A percentile compares a stretch with the other conserved stretches of the same genome.
phyloP scores from a whole-genome alignment of 352 stramenopile genomes.

The Hyaloperonospora brassicae region DNA sequence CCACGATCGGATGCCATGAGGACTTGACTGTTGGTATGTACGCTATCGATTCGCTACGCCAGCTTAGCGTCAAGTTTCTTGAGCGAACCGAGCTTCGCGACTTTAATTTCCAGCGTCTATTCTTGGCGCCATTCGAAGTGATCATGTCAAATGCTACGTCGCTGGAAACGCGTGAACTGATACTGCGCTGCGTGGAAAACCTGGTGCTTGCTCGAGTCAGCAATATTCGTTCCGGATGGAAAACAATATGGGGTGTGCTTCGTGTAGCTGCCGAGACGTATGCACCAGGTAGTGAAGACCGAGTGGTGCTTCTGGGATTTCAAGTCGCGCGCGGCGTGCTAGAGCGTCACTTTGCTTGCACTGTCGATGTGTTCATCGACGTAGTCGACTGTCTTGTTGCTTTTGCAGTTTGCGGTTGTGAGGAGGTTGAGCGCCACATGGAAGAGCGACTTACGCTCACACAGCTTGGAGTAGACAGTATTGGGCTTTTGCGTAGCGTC shows the following conservation, averaged over 20 bases:
- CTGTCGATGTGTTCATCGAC: constrained; percentile 39
- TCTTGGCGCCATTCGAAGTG: constrained; percentile 95
- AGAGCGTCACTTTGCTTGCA: constrained; percentile 42
- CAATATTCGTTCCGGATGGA: constrained; percentile 91
- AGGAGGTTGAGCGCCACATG: constrained; percentile 48
- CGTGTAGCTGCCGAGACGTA: constrained; percentile 82
- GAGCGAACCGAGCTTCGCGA: constrained; percentile 96
- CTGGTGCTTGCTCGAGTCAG: constrained; percentile 83
- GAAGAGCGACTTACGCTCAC: constrained; percentile 50
- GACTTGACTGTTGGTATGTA: constrained; percentile 97
- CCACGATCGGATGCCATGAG: constrained; percentile 92
- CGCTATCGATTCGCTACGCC: constrained; percentile 97
- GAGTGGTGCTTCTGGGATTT: constrained; percentile 79
- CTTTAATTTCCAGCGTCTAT: constrained; percentile 99
- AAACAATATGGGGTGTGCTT: constrained; percentile 90
- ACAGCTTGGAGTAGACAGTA: constrained; percentile 63
- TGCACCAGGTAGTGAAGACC: constrained; percentile 54
- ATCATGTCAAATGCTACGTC: constrained; percentile 86
- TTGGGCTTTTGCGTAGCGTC: constrained; percentile 49
- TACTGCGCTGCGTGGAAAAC: constrained; percentile 88
- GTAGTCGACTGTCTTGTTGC: constrained; percentile 78
- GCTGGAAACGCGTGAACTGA: constrained; percentile 84
- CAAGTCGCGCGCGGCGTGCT: constrained; percentile 85
- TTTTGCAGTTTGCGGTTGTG: constrained; percentile 67
- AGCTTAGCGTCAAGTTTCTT: constrained; percentile 99